These are phyloP conservation scores for Hymenoscyphus repandus DNA, from an alignment of 2,329 filamentous ascomycete genomes.

Conservation along the genomic window DNA sequence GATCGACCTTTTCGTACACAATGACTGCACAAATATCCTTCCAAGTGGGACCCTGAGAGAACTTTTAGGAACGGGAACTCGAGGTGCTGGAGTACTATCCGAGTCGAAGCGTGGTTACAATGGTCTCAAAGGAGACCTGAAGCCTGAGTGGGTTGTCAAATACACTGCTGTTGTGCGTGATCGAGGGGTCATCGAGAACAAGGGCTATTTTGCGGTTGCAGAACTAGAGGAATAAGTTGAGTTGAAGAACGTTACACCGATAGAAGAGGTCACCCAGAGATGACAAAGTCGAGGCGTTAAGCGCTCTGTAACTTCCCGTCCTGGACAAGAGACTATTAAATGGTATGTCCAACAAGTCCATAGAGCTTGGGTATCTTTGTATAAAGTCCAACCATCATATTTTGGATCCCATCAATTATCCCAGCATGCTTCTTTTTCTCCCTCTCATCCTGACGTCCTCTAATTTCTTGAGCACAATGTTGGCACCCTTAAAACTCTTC, in stretches of 20 bases:
- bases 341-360: background rate
- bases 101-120: conserved; percentile 36
- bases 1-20: conserved; percentile 88
- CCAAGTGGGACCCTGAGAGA: conserved; percentile 80
- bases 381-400: background rate
- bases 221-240: conserved; percentile 48
- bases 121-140: conserved; percentile 70
- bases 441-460: conserved; percentile 93
- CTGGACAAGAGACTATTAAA: no score
- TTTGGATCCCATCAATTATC: conserved; percentile 41
- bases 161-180: conserved; percentile 95
- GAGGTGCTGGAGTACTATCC: conserved; percentile 72
- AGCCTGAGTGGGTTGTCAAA: conserved; percentile 91
- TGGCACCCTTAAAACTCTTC: conserved; percentile 68
- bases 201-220: conserved; percentile 91
- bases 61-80: conserved; percentile 66
- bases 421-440: conserved; percentile 94
- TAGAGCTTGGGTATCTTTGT: background rate
- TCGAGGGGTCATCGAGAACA: conserved; percentile 93
- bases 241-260: background rate
- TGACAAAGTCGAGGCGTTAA: background rate
- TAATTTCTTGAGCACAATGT: conserved; percentile 69
- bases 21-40: conserved; percentile 88
- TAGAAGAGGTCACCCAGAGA: conserved; percentile 1
- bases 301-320: background rate